Evolutionary conservation across 2,329 filamentous ascomycete species (phyloP).

Genomic region (Bipolaris zeicola): DNA sequence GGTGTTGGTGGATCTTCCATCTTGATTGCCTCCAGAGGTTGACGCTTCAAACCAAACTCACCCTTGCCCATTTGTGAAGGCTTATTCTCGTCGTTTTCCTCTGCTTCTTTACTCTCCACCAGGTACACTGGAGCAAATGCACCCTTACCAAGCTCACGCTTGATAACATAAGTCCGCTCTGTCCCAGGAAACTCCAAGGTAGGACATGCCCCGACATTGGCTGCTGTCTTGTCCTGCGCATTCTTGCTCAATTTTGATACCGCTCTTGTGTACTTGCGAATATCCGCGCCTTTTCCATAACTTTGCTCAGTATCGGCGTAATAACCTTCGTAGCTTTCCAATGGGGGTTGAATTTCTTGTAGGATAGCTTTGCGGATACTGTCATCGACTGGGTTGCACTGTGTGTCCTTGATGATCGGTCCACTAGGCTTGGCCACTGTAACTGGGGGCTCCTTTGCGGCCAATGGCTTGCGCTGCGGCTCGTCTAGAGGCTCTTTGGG

Average conservation of each 20-base stretch:
- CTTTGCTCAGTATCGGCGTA: constrained; percentile 70
- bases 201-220: constrained; percentile 64
- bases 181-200: constrained; percentile 71
- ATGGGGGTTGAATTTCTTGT: constrained; percentile 71
- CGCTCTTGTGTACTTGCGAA: constrained; percentile 80
- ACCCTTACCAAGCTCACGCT: constrained; percentile 85
- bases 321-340: constrained; percentile 79
- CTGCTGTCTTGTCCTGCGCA: constrained; percentile 64
- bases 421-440: constrained; percentile 58
- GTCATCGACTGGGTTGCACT: constrained; percentile 91
- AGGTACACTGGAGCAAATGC: constrained; percentile 96
- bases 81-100: constrained; percentile 50
- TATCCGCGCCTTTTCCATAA: constrained; percentile 72
- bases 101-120: constrained; percentile 71
- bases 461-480: constrained; percentile 22
- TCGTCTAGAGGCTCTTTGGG: constrained; percentile 28
- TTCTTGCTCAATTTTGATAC: constrained; percentile 62
- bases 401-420: constrained; percentile 77
- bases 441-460: constrained; percentile 49
- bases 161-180: constrained; percentile 73
- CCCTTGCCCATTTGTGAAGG: constrained; percentile 66
- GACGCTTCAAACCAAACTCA: constrained; percentile 63
- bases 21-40: constrained; percentile 81
- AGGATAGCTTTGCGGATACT: constrained; percentile 75
- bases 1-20: constrained; percentile 87